Evolutionary conservation across 2,329 filamentous ascomycete genomes (phyloP), one percentile per base, ranked within the genome.

Genomic region (Paraconiothyrium brasiliense): DNA sequence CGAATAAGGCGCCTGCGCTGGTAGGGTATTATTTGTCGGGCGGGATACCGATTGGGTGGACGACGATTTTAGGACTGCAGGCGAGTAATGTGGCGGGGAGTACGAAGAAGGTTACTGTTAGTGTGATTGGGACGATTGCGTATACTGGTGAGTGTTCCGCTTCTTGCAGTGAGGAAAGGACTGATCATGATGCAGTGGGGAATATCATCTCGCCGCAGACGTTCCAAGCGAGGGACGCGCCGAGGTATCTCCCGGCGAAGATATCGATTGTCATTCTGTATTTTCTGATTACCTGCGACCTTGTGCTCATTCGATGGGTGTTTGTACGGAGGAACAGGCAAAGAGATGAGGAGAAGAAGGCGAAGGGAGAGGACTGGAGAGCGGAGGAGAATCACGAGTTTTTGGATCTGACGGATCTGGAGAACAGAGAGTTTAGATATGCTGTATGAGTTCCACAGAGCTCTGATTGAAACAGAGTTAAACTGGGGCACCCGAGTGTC

Each of bases 191-290:
- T n/a, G 20, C 27, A 0, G 71, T 80, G 10, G 80, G 79, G 20
- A 82, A 82, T 57, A 81, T 81, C 58, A 80, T 82, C 51, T 76
- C 73, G 0, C 80, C 79, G 1, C 79, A 81, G 57, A 81, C 78
- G 0, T 82, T 82, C 63, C 76, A 78, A 60, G 68, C 72, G 7
- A 69, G 71, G 11, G 67, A 70, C 32, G 66, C 65, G 7, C 67
- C 68, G 14, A 43, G 62, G n/a, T 72, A 72, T 39, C 44, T 81
- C 2, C 79, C 80, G 1, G 81, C 81, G 2, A 83, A 83, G 64
- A 78, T 81, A 39, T 76, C 78, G 4, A 80, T 82, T 49, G 71
- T 80, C n/a, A 75, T 76, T 9, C 67, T 74, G 4, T 78, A 75
- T 52, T 71, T 73, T 8, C 68, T 72, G 5, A 76, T 76, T 3